Percentiles rank a stretch among this genome's conserved stretches.
Conservation (phyloP, 1,284 basidiomycete genomes). For the Cystobasidium pallidum region DNA sequence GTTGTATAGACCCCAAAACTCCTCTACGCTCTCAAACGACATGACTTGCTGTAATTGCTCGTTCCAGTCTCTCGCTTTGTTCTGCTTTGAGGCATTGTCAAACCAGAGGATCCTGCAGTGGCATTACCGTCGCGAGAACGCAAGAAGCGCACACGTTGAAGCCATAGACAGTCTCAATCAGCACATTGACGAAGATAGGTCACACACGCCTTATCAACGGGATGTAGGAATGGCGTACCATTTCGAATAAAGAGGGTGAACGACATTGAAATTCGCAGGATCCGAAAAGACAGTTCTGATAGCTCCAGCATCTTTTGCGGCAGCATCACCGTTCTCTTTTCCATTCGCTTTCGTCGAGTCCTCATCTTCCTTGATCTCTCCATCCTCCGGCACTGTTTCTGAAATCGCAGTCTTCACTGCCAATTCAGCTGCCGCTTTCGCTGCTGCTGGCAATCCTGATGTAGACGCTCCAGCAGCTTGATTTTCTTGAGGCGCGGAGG, state of each 20-base stretch:
- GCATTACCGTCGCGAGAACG: neutral
- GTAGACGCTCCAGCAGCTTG: constrained; percentile 22
- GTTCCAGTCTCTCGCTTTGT: constrained; percentile 86
- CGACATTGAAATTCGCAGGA: constrained; percentile 50
- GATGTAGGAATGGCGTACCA: constrained; percentile 38
- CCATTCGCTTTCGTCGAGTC: neutral
- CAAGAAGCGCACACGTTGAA: neutral
- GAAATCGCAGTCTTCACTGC: constrained; percentile 43
- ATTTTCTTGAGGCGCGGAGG: constrained; percentile 8
- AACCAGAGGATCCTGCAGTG: constrained; percentile 90
- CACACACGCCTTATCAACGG: too few species aligned
- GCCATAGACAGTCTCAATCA: too few species aligned
- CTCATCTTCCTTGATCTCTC: constrained; percentile 34
- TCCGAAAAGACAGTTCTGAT: constrained; percentile 50
- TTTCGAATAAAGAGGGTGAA: constrained; percentile 52
- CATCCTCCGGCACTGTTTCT: constrained; percentile 40
- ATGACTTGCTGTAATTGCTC: constrained; percentile 95
- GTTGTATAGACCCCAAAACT: constrained; percentile 98
- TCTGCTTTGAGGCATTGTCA: constrained; percentile 69
- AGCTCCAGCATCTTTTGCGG: constrained; percentile 18
- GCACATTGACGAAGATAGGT: neutral
- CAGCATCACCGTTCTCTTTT: constrained; percentile 8
- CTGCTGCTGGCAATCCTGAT: constrained; percentile 40
- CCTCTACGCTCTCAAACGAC: constrained; percentile 89
- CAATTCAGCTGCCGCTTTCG: constrained; percentile 41